phyloP scores from a whole-genome alignment of 257 asterid species.

The Echites panduratus region DNA sequence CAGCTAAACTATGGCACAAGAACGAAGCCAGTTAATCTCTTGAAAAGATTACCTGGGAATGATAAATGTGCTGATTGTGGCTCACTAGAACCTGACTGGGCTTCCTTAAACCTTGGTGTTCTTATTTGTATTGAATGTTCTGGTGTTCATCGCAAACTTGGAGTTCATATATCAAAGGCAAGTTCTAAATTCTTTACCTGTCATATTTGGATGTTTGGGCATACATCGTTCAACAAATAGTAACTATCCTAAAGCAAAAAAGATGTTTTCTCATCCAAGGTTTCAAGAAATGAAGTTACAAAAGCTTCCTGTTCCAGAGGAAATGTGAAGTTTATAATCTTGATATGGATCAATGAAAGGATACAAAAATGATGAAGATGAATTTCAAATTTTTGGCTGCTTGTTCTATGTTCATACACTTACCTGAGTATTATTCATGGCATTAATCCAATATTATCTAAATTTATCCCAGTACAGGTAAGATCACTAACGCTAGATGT shows the following conservation, averaged over 20 bases:
- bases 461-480: slow-evolving; percentile 44
- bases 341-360: not conserved
- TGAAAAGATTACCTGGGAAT: slow-evolving; percentile 70
- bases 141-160: slow-evolving; percentile 91
- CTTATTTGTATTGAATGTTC: slow-evolving; percentile 91
- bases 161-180: slow-evolving; percentile 92
- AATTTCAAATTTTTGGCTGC: not conserved
- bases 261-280: not conserved
- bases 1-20: slow-evolving; percentile 37
- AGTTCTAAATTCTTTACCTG: slow-evolving; percentile 22
- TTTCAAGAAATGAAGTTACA: not conserved
- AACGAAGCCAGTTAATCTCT: slow-evolving; percentile 56
- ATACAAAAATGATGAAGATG: not conserved
- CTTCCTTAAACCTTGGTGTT: slow-evolving; percentile 84
- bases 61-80: slow-evolving; percentile 97
- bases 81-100: slow-evolving; percentile 94
- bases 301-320: not conserved
- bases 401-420: not conserved
- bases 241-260: not conserved
- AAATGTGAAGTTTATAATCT: not conserved
- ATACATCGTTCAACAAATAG: not conserved
- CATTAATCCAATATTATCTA: slow-evolving; percentile 15
- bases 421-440: slow-evolving; percentile 2
- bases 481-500: slow-evolving; percentile 85
- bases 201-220: not conserved